Base-by-base conservation (phyloP, 2,329 filamentous ascomycete species). In the Sphaerulina vaccinii region DNA sequence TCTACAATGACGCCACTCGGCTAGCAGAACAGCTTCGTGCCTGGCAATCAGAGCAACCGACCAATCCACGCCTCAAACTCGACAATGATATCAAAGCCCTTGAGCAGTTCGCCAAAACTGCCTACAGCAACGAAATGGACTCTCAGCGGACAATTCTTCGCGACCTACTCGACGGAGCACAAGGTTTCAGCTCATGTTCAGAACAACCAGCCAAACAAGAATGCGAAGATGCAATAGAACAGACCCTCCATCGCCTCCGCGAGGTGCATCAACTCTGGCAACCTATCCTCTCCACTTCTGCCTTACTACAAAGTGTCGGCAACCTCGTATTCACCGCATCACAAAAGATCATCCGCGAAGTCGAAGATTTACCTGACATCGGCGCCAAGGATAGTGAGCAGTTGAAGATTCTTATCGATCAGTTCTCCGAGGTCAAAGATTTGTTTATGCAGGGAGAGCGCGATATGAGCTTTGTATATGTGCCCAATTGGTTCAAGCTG, bases 121-220 rank as follows among this genome's bases (percentile, higher is more conserved):
- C 81, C 1, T 86, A 86, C 59, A 77, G 79, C 54, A 77, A 78
- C 49, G 83, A 85, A 65, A 84, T 86, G 80, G 81, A 85, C 49
- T 78, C 77, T 2, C 83, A 86, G 59, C 74, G 81, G 47, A 84
- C 80, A 1, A 82, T 85, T 55, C 69, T 85, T 10, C 74, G 74
- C 16, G 83, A 86, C 63, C 70, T 85, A 13, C 76, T 86, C 4
- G 82, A 85, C 59, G 80, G 80, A 18, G 80, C 81, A 1, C 80
- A 84, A 65, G 82, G 82, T 13, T 85, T 86, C 65, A 70, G 72
- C 21, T 77, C 77, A 41, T 84, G 81, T 63, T 83, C 81, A 4
- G 74, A 76, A 24, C 74, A 77, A 23, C 82, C 82, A 2, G 84
- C 81, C 65, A 76, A 79, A 19, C 68, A 72, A 15, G 79, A 83